Evolutionary conservation across 2,329 filamentous ascomycete genomes (phyloP).

Genomic region (Microsporum ferrugineum): DNA sequence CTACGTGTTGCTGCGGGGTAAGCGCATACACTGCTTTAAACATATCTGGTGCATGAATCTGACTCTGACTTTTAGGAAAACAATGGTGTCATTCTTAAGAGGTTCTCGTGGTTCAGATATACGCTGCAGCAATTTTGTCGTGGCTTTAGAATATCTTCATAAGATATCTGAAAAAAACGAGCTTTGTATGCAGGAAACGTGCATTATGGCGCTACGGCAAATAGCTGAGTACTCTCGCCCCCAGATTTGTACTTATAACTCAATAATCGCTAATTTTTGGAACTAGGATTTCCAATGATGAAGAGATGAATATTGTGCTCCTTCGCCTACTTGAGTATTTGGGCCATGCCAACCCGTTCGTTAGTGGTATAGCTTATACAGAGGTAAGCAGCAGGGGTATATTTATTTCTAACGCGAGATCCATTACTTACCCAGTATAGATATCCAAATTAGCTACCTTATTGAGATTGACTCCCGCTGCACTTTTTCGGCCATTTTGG

Average conservation of each 20-base stretch:
- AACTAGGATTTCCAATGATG: slow-evolving; percentile 55
- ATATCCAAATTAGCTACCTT: slow-evolving; percentile 60
- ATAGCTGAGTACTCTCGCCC: slow-evolving; percentile 50
- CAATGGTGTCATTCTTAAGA: slow-evolving; percentile 55
- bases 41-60: slow-evolving; percentile 11
- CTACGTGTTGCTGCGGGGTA: slow-evolving; percentile 68
- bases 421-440: slow-evolving; percentile 24
- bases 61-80: slow-evolving; percentile 38
- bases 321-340: slow-evolving; percentile 77
- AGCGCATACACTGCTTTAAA: slow-evolving; percentile 6
- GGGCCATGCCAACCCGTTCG: slow-evolving; percentile 66
- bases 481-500: slow-evolving; percentile 81
- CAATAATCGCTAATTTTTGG: neutral
- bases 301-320: slow-evolving; percentile 77
- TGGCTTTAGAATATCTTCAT: slow-evolving; percentile 59
- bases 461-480: slow-evolving; percentile 48
- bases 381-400: slow-evolving; percentile 44
- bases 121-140: slow-evolving; percentile 53
- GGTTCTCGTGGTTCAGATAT: slow-evolving; percentile 38
- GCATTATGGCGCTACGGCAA: slow-evolving; percentile 76
- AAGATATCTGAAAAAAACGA: slow-evolving; percentile 58
- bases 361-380: slow-evolving; percentile 71
- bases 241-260: too few relatives aligned
- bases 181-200: slow-evolving; percentile 63
- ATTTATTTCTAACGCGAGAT: neutral